Conservation (phyloP, 2,329 filamentous ascomycete genomes). For the Pseudogymnoascus sp. region DNA sequence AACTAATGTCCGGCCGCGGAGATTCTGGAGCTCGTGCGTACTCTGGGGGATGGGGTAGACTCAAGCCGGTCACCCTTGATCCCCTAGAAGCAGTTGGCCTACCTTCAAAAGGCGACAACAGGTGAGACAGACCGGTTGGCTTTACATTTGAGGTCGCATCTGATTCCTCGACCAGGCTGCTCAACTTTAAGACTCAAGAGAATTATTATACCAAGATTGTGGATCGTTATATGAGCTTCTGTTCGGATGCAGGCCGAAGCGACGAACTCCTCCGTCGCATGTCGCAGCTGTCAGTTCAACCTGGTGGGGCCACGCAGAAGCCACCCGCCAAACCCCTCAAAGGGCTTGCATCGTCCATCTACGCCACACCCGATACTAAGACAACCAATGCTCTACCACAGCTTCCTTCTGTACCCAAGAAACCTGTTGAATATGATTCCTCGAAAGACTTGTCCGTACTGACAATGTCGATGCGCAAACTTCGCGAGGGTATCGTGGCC, state of each 20-base stretch:
- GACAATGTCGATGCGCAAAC: conserved; percentile 77
- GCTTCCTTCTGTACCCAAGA: conserved; percentile 8
- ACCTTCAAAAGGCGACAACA: conserved; percentile 83
- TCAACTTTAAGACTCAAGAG: conserved; percentile 72
- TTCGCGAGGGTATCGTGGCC: conserved; percentile 82
- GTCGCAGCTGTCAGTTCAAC: conserved; percentile 46
- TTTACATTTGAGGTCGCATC: conserved; percentile 5
- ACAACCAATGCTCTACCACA: conserved; percentile 14
- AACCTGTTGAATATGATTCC: conserved; percentile 24
- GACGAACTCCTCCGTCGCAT: conserved; percentile 71
- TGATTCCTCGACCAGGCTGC: conserved; percentile 43
- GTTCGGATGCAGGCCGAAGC: conserved; percentile 62
- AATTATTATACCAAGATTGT: conserved; percentile 80
- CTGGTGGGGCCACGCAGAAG: neutral
- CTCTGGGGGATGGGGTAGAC: conserved; percentile 57
- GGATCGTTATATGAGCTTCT: conserved; percentile 83
- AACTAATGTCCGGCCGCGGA: conserved; percentile 7
- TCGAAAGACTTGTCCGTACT: conserved; percentile 64
- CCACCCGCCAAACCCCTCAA: neutral
- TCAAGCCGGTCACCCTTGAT: conserved; percentile 68
- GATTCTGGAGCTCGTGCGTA: conserved; percentile 16
- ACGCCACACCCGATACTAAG: neutral
- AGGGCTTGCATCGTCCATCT: conserved; percentile 10
- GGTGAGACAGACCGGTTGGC: conserved; percentile 41
- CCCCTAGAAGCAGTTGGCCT: conserved; percentile 74